A percentile compares a stretch with the other conserved stretches of the same genome.
Conservation (phyloP, 805 yeast genomes). For the Jamesozyma hellenica region DNA sequence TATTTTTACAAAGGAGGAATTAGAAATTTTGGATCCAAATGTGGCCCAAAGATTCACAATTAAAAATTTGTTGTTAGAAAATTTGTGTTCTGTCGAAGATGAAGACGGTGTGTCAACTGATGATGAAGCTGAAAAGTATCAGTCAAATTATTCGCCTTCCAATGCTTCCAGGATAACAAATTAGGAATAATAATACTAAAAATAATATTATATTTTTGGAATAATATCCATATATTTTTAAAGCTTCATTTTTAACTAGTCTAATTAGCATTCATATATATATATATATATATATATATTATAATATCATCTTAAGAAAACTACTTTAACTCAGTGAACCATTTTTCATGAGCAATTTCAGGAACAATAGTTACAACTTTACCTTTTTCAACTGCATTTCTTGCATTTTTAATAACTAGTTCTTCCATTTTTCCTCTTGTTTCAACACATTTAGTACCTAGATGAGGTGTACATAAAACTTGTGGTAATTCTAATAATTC, state of each 20-base stretch:
- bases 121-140: neutral
- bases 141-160: neutral
- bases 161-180: no score
- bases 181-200: no score
- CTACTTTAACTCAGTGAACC: slow-evolving; percentile 12
- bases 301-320: neutral
- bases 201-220: no score
- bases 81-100: slow-evolving; percentile 7
- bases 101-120: neutral
- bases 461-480: slow-evolving; percentile 74
- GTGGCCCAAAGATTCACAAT: slow-evolving; percentile 49
- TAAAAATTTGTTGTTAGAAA: slow-evolving; percentile 32
- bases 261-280: no score
- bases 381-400: slow-evolving; percentile 49
- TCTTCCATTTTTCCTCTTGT: slow-evolving; percentile 75
- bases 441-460: slow-evolving; percentile 75
- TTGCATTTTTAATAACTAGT: slow-evolving; percentile 60
- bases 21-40: slow-evolving; percentile 54
- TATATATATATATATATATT: neutral
- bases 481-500: slow-evolving; percentile 55
- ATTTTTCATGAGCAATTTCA: slow-evolving; percentile 41
- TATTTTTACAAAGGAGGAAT: slow-evolving; percentile 51
- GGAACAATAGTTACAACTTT: slow-evolving; percentile 72
- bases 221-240: no score
- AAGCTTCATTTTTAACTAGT: no score